Evolutionary conservation across 148 eudicot species (phyloP).

Genomic region (Limonium bicolor): DNA sequence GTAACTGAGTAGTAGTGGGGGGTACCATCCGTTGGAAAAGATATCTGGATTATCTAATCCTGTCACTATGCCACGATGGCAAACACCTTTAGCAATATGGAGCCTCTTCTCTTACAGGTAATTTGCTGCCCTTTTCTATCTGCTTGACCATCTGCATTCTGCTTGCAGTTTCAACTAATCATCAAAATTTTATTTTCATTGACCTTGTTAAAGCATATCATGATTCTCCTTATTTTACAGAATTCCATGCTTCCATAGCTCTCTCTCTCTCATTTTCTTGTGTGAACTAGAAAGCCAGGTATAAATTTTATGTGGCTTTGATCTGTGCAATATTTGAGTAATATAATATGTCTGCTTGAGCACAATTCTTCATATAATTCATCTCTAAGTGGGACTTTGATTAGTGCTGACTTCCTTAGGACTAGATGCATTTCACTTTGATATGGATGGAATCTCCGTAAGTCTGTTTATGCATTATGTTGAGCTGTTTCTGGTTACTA

Average conservation of each 20-base stretch:
- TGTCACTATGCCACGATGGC: conserved; percentile 56
- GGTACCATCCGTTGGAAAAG: conserved; percentile 95
- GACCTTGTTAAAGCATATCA: too few species aligned
- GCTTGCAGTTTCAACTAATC: too few species aligned
- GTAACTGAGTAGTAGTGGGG: conserved; percentile 86
- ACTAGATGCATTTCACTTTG: neutral
- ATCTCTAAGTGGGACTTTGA: neutral
- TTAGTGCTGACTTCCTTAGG: neutral
- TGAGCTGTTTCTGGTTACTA: conserved; percentile 8
- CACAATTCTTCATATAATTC: too few species aligned
- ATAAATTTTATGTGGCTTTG: neutral
- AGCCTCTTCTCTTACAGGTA: conserved; percentile 94
- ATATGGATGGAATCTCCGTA: neutral
- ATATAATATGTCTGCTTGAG: too few species aligned
- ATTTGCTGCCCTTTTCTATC: neutral
- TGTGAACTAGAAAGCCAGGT: neutral
- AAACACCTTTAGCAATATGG: conserved; percentile 51
- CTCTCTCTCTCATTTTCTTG: too few species aligned
- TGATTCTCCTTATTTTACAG: too few species aligned
- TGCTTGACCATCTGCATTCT: neutral
- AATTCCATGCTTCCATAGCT: too few species aligned
- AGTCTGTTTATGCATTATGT: neutral
- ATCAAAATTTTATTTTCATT: too few species aligned
- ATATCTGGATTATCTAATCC: conserved; percentile 83
- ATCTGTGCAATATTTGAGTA: neutral